Conservation (phyloP, 805 yeast genomes). For the Starmerella vaccinii region DNA sequence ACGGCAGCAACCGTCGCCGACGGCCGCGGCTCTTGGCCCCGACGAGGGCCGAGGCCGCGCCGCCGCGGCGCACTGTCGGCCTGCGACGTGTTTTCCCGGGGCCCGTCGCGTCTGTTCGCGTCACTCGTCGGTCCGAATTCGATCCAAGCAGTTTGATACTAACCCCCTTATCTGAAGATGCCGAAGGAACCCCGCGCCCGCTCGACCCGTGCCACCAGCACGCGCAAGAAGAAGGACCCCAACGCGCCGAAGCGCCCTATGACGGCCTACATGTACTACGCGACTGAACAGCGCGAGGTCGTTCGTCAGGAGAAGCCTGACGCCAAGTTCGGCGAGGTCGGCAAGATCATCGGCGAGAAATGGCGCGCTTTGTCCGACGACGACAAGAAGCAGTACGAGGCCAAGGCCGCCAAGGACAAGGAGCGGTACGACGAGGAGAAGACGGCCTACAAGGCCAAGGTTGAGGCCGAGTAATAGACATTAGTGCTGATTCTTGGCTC, state of each 20-base stretch:
- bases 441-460: constrained; percentile 49
- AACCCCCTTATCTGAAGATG: constrained; percentile 18
- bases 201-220: constrained; percentile 19
- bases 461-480: constrained; percentile 19
- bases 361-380: constrained; percentile 86
- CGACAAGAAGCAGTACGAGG: constrained; percentile 82
- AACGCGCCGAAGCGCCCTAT: constrained; percentile 98
- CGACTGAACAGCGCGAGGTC: constrained; percentile 92
- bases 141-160: constrained; percentile 9
- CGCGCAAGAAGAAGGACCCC: constrained; percentile 37
- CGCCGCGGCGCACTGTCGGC: background rate
- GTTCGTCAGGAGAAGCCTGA: constrained; percentile 96
- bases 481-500: too few relatives aligned
- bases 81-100: background rate
- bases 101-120: background rate
- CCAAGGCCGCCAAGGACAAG: constrained; percentile 90
- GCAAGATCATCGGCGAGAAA: constrained; percentile 86
- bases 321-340: constrained; percentile 85
- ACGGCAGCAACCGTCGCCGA: background rate
- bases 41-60: constrained; percentile 1
- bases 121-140: background rate
- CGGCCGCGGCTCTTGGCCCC: background rate
- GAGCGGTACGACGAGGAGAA: constrained; percentile 95
- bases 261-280: constrained; percentile 98
- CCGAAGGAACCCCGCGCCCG: constrained; percentile 24